Evolutionary conservation across 371 early-diverging fungal species (phyloP).

Genomic region (Mortierella sp.): DNA sequence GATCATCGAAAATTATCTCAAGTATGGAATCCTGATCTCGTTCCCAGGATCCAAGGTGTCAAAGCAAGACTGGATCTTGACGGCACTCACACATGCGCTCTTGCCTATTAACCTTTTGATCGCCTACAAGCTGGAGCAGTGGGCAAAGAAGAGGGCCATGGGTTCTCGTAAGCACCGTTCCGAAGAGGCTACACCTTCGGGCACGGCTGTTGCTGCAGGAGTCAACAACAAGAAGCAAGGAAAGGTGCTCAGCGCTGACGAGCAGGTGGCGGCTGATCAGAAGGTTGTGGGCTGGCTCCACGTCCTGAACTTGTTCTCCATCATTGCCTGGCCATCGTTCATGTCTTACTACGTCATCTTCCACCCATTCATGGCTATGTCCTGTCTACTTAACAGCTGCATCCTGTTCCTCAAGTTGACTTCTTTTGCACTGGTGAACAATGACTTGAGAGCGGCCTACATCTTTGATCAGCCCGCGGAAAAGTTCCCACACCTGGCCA

Average conservation of each 20-base stretch:
- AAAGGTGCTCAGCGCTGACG: constrained; percentile 16
- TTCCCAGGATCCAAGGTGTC: constrained; percentile 69
- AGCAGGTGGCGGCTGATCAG: constrained; percentile 19
- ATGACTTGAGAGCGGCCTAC: constrained; percentile 65
- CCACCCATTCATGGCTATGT: constrained; percentile 79
- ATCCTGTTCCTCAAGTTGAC: constrained; percentile 83
- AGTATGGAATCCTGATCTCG: constrained; percentile 86
- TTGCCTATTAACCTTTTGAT: constrained; percentile 63
- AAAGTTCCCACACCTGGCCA: constrained; percentile 19
- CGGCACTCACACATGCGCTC: constrained; percentile 60
- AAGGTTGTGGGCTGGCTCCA: constrained; percentile 57
- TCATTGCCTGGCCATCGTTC: constrained; percentile 73
- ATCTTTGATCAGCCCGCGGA: constrained; percentile 37
- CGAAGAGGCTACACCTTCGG: constrained; percentile 3
- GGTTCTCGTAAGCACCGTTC: constrained; percentile 34
- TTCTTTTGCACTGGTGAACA: constrained; percentile 80
- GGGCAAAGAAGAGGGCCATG: constrained; percentile 50
- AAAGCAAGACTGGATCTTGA: constrained; percentile 65
- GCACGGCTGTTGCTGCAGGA: constrained; percentile 20
- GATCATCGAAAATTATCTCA: constrained; percentile 88
- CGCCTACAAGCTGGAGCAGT: constrained; percentile 67
- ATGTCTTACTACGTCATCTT: constrained; percentile 78
- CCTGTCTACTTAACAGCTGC: constrained; percentile 68
- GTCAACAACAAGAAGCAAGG: constrained; percentile 2
- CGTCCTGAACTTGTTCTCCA: constrained; percentile 63